phyloP scores from a whole-genome alignment of 1,284 basidiomycete species.

The Boletus mariae region DNA sequence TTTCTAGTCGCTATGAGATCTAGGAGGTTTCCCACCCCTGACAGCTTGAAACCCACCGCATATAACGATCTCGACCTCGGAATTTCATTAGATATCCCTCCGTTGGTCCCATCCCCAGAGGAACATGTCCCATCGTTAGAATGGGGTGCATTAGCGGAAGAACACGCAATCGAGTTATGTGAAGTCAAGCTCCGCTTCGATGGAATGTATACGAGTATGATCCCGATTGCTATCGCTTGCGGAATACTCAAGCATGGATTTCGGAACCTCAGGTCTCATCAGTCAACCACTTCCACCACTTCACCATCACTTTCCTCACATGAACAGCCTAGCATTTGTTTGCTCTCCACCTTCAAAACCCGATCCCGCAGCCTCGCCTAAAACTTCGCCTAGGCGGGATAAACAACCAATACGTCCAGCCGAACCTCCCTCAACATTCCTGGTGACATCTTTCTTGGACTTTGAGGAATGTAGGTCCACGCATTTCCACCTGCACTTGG shows the following conservation, averaged over 20 bases:
- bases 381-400: constrained; percentile 31
- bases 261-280: constrained; percentile 34
- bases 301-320: constrained; percentile 33
- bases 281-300: constrained; percentile 47
- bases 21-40: constrained; percentile 39
- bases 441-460: constrained; percentile 54
- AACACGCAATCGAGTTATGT: constrained; percentile 56
- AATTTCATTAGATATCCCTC: constrained; percentile 38
- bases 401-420: constrained; percentile 24
- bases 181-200: constrained; percentile 54
- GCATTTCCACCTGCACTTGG: neutral
- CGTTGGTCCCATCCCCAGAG: constrained; percentile 22
- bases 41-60: constrained; percentile 28
- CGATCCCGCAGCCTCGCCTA: constrained; percentile 28
- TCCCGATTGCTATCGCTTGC: neutral
- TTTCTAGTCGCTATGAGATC: constrained; percentile 66
- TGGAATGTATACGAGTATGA: constrained; percentile 41
- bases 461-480: constrained; percentile 54
- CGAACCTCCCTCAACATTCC: constrained; percentile 39
- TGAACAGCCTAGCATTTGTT: constrained; percentile 48
- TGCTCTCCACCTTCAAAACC: constrained; percentile 35
- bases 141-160: constrained; percentile 64
- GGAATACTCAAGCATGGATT: constrained; percentile 10
- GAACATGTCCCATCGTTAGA: constrained; percentile 39
- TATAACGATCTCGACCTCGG: constrained; percentile 46